Base-by-base conservation (phyloP, 257 asterid species). In the Pogostemon cablin region DNA sequence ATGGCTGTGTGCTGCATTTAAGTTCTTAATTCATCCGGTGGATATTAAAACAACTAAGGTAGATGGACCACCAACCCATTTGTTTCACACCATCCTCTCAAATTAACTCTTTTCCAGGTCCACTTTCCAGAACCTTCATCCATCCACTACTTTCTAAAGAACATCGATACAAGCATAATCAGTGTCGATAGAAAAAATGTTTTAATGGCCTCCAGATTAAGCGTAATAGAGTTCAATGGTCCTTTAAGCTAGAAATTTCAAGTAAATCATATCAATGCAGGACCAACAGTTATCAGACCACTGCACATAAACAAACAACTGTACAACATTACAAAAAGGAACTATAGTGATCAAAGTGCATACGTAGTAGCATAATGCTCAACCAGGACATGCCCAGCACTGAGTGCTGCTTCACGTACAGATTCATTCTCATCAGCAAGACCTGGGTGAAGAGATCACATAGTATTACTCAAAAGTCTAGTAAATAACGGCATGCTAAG, bases 361-460 rank as follows among this genome's bases (percentile, higher is more conserved):
- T 85, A 95, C 98, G 99, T 89, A 70, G 90, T 80, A 72, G 99
- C 98, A 79, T 95, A 95, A 73, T 95, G 96, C 83, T 95, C 98
- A 81, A 95, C 99, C 80, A 95, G 81, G 75, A 95, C 99, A 86
- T 88, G 99, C 78, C 99, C 99, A 67, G 98, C 96, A 78, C 96
- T 87, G 74, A 95, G 96, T 57, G 99, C 98, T 57, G 98, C 99
- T 41, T 95, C 99, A 55, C 99, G 96, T 25, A 95, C 99, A 72
- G 99, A 95, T 78, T 95, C 99, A 77, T 91, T 95, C 89, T 95
- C 99, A 83, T 95, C 99, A 70, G 99, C 99, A 62, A 95, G 97
- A 44, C 99, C 99, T 95, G 83, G 48, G 68, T 40, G 68, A 70
- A 42, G 76, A 73, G 52, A 74, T 58, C 44, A 76, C n/a, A 44